Evolutionary conservation across 345 rosid species (phyloP).

Genomic region (Eutrema japonicum): DNA sequence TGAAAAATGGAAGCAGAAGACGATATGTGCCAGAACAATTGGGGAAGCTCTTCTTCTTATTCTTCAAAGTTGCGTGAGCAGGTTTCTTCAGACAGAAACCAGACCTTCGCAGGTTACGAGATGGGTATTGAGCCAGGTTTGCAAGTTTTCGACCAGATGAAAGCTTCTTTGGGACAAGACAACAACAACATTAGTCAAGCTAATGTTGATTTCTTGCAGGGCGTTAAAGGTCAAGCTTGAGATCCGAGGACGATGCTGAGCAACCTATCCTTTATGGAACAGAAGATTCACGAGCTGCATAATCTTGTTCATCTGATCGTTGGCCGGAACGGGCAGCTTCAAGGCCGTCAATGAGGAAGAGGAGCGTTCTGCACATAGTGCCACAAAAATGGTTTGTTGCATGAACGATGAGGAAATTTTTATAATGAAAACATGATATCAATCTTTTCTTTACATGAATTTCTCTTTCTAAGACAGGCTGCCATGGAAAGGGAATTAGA

Average conservation of each 20-base stretch:
- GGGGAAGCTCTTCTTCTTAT: conserved; percentile 52
- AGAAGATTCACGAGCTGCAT: conserved; percentile 90
- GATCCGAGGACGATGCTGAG: conserved; percentile 80
- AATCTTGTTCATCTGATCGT: conserved; percentile 86
- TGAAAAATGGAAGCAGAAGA: conserved; percentile 65
- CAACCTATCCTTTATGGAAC: conserved; percentile 81
- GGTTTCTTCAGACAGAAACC: conserved; percentile 30
- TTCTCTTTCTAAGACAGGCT: too few species aligned
- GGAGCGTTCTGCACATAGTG: too few species aligned
- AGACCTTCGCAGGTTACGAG: conserved; percentile 47
- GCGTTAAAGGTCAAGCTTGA: conserved; percentile 67
- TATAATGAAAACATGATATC: too few species aligned
- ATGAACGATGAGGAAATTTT: too few species aligned
- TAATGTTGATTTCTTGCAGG: conserved; percentile 47
- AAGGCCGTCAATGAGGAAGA: too few species aligned
- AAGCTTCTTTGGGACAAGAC: conserved; percentile 39
- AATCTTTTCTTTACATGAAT: too few species aligned
- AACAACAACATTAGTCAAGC: conserved; percentile 31
- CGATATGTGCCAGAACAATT: conserved; percentile 48
- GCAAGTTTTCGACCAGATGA: conserved; percentile 54
- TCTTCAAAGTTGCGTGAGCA: conserved; percentile 45
- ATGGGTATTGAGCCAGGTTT: conserved; percentile 51
- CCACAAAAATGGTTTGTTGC: too few species aligned
- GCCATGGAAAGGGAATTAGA: too few species aligned
- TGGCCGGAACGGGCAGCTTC: too few species aligned